Conservation (phyloP, 2,329 filamentous ascomycete genomes). For the Paracoccidioides lutzii region DNA sequence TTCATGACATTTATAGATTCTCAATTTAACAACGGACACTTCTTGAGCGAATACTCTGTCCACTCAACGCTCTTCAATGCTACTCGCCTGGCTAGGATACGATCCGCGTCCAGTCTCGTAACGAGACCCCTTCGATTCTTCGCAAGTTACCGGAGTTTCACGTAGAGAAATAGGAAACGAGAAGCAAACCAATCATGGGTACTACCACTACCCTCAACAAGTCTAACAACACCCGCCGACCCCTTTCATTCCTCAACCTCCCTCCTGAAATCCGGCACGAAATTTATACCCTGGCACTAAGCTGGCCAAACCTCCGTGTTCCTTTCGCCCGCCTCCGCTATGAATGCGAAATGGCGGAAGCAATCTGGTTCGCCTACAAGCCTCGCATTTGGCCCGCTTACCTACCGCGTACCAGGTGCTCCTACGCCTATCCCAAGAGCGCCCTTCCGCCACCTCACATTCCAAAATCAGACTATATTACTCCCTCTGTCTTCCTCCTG, state of each 20-base stretch:
- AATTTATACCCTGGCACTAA: neutral
- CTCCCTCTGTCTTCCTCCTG: conserved; percentile 23
- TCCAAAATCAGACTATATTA: conserved; percentile 5
- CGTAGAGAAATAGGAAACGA: neutral
- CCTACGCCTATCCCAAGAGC: neutral
- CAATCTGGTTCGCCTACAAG: neutral
- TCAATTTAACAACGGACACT: neutral
- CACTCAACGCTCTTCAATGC: neutral
- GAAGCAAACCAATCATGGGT: neutral
- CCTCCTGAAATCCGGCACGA: conserved; percentile 1
- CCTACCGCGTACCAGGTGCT: too few species aligned
- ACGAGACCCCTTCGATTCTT: neutral
- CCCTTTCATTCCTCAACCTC: neutral
- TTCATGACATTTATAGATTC: neutral
- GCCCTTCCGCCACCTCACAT: neutral
- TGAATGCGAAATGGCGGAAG: neutral
- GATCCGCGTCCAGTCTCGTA: neutral
- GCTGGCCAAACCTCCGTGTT: neutral
- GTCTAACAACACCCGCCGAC: neutral
- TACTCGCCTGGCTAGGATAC: neutral
- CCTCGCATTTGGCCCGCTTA: too few species aligned
- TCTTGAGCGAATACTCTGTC: neutral
- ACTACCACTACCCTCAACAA: neutral
- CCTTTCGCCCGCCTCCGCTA: neutral
- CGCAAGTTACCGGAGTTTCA: neutral